Base-by-base conservation (phyloP, 345 rosid species). In the Populus tremula region DNA sequence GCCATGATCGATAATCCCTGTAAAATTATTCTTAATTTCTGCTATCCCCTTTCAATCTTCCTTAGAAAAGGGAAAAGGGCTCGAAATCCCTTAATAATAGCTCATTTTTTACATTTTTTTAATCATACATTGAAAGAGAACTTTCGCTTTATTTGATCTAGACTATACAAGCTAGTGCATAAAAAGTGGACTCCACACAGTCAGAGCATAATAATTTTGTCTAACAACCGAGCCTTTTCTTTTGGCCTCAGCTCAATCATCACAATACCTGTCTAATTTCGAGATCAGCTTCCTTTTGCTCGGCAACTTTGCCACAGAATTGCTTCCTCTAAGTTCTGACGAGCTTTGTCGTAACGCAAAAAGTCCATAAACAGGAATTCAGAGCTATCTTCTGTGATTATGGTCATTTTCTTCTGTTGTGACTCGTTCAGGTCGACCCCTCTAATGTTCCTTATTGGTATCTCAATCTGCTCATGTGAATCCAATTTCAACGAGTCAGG, bases 291-390 rank as follows among this genome's bases (percentile, higher is more conserved):
- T 9, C 13, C 4, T 56, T 56, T n/a, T 56, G 61, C 27, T 9
- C n/a, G 45, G 13, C 11, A 41, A 41, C 45, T 41, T 41, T 41
- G 61, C 47, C 17, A 47, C 67, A 71, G 77, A 54, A 87, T 70
- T 53, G 82, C 88, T 68, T 76, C 78, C 23, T 82, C 63, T 49
- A 87, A 84, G n/a, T 83, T 83, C 71, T 27, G 63, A 21, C 78
- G 74, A 66, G 88, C 85, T 77, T 85, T 87, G 67, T 82, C 78
- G 62, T 79, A 87, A 64, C 85, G 80, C 47, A 87, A 36, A 70
- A 87, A 85, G 1, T 88, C 88, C 87, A 85, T 73, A 39, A 87
- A 85, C 88, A 85, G 84, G 71, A 87, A 85, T 29, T 85, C 85
- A 65, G 71, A 82, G 33, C 84, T 77, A 38, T 82, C 88, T n/a